phyloP scores from a whole-genome alignment of 306 rosid species.

The Casuarina cunninghamiana region DNA sequence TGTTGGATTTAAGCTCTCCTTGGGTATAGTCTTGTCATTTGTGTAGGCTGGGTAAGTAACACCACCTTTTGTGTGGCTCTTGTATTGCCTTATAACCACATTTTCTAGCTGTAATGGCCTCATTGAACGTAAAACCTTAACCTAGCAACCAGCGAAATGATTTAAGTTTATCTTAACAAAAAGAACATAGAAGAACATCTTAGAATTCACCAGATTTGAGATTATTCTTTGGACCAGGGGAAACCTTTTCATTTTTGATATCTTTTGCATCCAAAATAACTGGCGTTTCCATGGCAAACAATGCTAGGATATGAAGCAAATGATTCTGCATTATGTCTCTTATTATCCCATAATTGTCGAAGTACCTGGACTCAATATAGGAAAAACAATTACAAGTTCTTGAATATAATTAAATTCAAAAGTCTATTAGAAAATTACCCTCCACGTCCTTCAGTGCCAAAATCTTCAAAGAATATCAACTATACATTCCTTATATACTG shows the following conservation, averaged over 20 bases:
- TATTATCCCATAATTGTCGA: slow-evolving; percentile 83
- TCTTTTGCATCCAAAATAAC: slow-evolving; percentile 93
- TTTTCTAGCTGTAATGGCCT: slow-evolving; percentile 67
- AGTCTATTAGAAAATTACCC: slow-evolving; percentile 49
- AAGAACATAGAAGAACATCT: not conserved
- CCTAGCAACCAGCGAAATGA: slow-evolving; percentile 48
- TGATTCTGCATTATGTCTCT: slow-evolving; percentile 97
- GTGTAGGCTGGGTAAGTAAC: slow-evolving; percentile 69
- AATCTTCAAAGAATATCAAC: slow-evolving; percentile 85
- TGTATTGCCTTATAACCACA: slow-evolving; percentile 72
- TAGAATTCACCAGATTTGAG: not conserved
- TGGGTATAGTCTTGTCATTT: slow-evolving; percentile 80
- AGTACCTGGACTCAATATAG: slow-evolving; percentile 52
- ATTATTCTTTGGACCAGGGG: not conserved
- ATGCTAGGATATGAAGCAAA: slow-evolving; percentile 89
- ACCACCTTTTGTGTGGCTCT: slow-evolving; percentile 80
- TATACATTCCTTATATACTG: slow-evolving; percentile 91
- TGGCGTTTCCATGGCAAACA: slow-evolving; percentile 98
- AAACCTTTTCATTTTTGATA: slow-evolving; percentile 90
- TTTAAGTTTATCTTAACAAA: not conserved
- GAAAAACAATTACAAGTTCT: slow-evolving; percentile 19
- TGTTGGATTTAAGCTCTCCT: slow-evolving; percentile 82
- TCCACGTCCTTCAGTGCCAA: slow-evolving; percentile 98
- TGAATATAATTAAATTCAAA: slow-evolving; percentile 4
- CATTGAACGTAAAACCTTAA: slow-evolving; percentile 89